Evolutionary conservation across 805 yeast genomes (phyloP).

Genomic region (Saturnispora sekii): DNA sequence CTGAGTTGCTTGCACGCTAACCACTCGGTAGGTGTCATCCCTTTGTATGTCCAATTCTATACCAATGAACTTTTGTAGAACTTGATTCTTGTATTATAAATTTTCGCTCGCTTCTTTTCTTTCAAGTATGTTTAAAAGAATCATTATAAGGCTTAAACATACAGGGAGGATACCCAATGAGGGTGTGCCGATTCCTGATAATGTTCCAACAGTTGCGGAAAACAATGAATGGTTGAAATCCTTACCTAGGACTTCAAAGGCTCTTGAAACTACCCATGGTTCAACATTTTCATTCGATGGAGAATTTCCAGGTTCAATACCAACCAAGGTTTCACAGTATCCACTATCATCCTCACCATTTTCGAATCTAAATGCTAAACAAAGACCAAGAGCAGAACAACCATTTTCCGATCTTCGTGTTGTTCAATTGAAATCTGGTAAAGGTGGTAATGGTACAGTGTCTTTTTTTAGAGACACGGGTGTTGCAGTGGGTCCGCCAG

Average conservation of each 20-base stretch:
- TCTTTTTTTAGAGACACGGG: slow-evolving; percentile 85
- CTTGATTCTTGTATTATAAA: not conserved
- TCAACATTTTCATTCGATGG: slow-evolving; percentile 14
- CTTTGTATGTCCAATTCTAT: not conserved
- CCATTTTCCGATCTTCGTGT: slow-evolving; percentile 57
- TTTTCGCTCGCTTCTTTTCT: not conserved
- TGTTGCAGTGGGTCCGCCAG: slow-evolving; percentile 84
- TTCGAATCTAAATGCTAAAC: slow-evolving; percentile 26
- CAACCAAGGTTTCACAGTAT: slow-evolving; percentile 25
- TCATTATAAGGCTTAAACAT: slow-evolving; percentile 1
- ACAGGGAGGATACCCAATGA: not conserved
- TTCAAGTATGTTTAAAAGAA: not conserved
- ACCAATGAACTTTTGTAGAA: not conserved
- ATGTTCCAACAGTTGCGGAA: slow-evolving; percentile 27
- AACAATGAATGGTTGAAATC: slow-evolving; percentile 25
- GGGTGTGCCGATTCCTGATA: slow-evolving; percentile 22
- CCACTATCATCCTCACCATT: slow-evolving; percentile 31
- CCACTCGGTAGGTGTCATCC: not conserved
- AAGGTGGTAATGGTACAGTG: slow-evolving; percentile 82
- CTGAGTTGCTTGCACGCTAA: not conserved
- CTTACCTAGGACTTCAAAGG: not conserved
- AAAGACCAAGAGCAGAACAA: slow-evolving; percentile 37
- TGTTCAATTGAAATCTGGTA: slow-evolving; percentile 61
- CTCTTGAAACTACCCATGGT: slow-evolving; percentile 14
- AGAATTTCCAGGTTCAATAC: slow-evolving; percentile 18